Percentiles rank a stretch among this genome's conserved stretches.
phyloP scores from a whole-genome alignment of 805 yeast genomes.

The Nakazawaea sp. region DNA sequence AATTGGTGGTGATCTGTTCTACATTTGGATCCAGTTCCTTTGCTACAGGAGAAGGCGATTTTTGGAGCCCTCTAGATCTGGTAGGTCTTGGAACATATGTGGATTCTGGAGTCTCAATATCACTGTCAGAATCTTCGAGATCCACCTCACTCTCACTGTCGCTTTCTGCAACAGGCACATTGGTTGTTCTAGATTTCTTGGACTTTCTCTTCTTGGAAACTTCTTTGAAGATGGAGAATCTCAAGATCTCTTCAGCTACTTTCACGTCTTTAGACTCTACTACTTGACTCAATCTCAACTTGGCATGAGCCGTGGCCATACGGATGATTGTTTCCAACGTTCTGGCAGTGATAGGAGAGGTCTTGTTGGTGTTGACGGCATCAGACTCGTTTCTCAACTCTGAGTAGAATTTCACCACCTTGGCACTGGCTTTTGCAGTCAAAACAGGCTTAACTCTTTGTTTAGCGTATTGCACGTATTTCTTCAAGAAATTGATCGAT shows the following conservation, averaged over 20 bases:
- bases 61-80: conserved; percentile 18
- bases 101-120: conserved; percentile 13
- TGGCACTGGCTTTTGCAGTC: conserved; percentile 68
- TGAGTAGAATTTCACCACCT: conserved; percentile 76
- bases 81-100: conserved; percentile 8
- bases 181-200: conserved; percentile 25
- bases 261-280: conserved; percentile 74
- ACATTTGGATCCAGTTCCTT: conserved; percentile 14
- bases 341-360: conserved; percentile 97
- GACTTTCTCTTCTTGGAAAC: conserved; percentile 31
- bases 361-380: conserved; percentile 58
- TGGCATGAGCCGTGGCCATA: conserved; percentile 93
- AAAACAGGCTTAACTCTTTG: conserved; percentile 78
- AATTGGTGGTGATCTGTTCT: conserved; percentile 12
- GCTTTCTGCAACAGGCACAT: conserved; percentile 11
- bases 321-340: conserved; percentile 94
- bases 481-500: conserved; percentile 79
- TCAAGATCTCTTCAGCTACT: conserved; percentile 77
- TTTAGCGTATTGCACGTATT: conserved; percentile 91
- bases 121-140: conserved; percentile 20
- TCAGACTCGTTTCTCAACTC: conserved; percentile 71
- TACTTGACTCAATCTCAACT: conserved; percentile 75
- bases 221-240: conserved; percentile 84
- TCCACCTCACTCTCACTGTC: conserved; percentile 17
- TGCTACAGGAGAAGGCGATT: background rate